Conservation (phyloP, 371 early-diverging fungal species). For the Dinochytrium kinnereticum region DNA sequence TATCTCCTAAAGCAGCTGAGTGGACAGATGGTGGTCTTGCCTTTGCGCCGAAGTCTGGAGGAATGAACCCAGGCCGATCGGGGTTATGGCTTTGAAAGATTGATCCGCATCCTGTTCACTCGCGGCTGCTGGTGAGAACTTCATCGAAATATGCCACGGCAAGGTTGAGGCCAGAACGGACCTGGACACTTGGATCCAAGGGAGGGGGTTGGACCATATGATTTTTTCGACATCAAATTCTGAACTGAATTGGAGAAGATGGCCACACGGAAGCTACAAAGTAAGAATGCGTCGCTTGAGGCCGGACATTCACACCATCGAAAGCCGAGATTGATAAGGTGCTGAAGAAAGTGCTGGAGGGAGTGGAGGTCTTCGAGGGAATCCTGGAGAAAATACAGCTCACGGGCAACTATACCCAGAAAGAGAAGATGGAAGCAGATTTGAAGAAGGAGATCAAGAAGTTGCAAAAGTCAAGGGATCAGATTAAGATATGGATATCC, state of each 20-base stretch:
- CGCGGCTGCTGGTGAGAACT: too few species aligned
- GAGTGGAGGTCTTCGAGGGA: slow-evolving; percentile 91
- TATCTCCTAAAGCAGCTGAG: not conserved
- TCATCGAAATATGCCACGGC: too few species aligned
- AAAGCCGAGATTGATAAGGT: slow-evolving; percentile 89
- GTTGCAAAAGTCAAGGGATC: slow-evolving; percentile 92
- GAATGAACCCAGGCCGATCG: slow-evolving; percentile 3
- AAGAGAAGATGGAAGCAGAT: slow-evolving; percentile 94
- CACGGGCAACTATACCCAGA: slow-evolving; percentile 82
- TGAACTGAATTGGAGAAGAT: slow-evolving; percentile 8
- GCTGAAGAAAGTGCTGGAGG: slow-evolving; percentile 94
- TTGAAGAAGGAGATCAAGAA: slow-evolving; percentile 98
- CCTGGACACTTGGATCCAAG: not conserved
- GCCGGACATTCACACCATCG: not conserved
- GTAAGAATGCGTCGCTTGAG: not conserved
- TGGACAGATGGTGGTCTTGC: not conserved
- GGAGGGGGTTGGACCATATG: not conserved
- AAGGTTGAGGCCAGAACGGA: too few species aligned
- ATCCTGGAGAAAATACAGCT: slow-evolving; percentile 88
- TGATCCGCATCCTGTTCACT: not conserved
- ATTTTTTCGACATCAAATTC: not conserved
- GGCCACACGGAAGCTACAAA: slow-evolving; percentile 34
- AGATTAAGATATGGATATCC: slow-evolving; percentile 94
- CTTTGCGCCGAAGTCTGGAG: not conserved
- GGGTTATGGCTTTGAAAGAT: not conserved